Percentiles rank a stretch among this genome's conserved stretches.
phyloP scores from a whole-genome alignment of 805 yeast genomes.

The Saccharomycopsis javanensis region DNA sequence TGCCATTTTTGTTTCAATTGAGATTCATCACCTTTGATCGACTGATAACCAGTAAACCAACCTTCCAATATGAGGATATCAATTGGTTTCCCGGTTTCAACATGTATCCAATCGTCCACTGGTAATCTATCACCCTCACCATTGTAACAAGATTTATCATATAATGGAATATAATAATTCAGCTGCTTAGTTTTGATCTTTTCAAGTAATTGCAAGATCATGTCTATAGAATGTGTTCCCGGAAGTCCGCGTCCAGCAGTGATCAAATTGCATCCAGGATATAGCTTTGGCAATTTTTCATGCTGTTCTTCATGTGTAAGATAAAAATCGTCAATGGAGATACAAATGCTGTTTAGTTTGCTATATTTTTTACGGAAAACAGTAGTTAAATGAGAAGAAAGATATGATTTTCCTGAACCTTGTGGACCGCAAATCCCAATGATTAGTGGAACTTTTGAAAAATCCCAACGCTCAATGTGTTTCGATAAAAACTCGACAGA shows the following conservation, averaged over 20 bases:
- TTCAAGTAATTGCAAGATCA: slow-evolving; percentile 30
- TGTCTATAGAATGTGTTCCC: slow-evolving; percentile 75
- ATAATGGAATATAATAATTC: slow-evolving; percentile 44
- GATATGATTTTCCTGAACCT: slow-evolving; percentile 67
- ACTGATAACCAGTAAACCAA: slow-evolving; percentile 79
- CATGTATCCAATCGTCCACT: slow-evolving; percentile 30
- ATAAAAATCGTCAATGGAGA: slow-evolving; percentile 85
- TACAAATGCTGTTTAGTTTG: slow-evolving; percentile 31
- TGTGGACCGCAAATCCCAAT: slow-evolving; percentile 64
- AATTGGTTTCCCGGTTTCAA: slow-evolving; percentile 27
- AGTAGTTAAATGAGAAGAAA: slow-evolving; percentile 34
- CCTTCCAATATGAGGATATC: slow-evolving; percentile 81
- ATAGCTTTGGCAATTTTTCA: slow-evolving; percentile 28
- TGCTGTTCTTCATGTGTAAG: slow-evolving; percentile 54
- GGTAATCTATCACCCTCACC: slow-evolving; percentile 76
- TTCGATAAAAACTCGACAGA: slow-evolving; percentile 25
- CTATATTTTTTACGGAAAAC: slow-evolving; percentile 31
- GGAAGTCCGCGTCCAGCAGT: slow-evolving; percentile 78
- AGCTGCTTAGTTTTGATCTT: slow-evolving; percentile 24
- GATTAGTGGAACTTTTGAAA: slow-evolving; percentile 34
- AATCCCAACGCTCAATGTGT: slow-evolving; percentile 24
- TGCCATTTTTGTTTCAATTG: slow-evolving; percentile 24
- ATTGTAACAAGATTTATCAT: slow-evolving; percentile 60
- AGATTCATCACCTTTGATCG: slow-evolving; percentile 27
- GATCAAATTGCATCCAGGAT: slow-evolving; percentile 43